Conservation (phyloP, 2,329 filamentous ascomycete genomes). For the Neodidymelliopsis sp. region DNA sequence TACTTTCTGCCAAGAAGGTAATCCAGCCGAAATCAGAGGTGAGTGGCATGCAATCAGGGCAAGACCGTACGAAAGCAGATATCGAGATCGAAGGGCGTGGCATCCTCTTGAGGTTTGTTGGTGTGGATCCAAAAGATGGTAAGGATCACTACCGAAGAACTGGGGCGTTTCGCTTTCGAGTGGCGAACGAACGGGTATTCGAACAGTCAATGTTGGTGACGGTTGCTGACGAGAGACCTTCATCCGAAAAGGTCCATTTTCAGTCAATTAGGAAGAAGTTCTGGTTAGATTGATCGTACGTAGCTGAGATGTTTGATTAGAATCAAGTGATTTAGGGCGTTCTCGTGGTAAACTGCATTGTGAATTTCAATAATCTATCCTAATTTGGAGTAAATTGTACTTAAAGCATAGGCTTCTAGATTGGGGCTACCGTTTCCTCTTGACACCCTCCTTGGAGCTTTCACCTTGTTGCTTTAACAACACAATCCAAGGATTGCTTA, state of each 20-base stretch:
- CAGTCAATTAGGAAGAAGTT: slow-evolving; percentile 20
- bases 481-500: too few relatives aligned
- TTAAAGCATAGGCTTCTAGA: too few relatives aligned
- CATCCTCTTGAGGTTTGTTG: slow-evolving; percentile 21
- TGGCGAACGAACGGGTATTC: slow-evolving; percentile 7
- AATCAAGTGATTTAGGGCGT: too few relatives aligned
- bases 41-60: neutral
- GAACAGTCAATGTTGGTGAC: slow-evolving; percentile 15
- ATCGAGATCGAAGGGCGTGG: slow-evolving; percentile 22
- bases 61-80: neutral
- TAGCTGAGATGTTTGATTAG: too few relatives aligned
- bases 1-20: slow-evolving; percentile 26
- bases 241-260: slow-evolving; percentile 2
- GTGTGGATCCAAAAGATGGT: neutral
- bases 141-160: slow-evolving; percentile 21
- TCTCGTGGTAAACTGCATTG: too few relatives aligned
- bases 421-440: too few relatives aligned
- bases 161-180: slow-evolving; percentile 25
- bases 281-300: slow-evolving; percentile 24
- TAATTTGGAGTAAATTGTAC: too few relatives aligned
- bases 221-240: neutral
- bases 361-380: too few relatives aligned
- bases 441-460: too few relatives aligned
- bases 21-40: neutral
- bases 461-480: too few relatives aligned